Evolutionary conservation across 441 rosid genomes (phyloP), one percentile per base, ranked within the genome.

Genomic region (Corymbia citriodora): DNA sequence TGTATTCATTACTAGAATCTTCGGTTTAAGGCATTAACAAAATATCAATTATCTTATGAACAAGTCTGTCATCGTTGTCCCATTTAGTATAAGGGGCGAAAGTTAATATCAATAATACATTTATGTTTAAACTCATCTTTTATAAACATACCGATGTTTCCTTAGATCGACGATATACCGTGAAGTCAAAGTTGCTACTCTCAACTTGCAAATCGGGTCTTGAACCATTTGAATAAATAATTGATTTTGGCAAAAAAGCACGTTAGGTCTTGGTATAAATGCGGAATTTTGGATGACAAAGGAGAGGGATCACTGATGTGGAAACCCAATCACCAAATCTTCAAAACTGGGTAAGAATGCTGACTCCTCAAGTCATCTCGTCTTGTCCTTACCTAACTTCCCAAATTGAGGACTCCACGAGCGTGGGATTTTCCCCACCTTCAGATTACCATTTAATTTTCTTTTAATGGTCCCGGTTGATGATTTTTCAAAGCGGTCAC

Each of bases 1-100:
- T 27, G 6, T 40, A 12, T 8, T 40, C 10, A 8, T 23, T 3
- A 48, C n/a, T 23, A 79, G 10, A 48, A 23, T 79, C n/a, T 79
- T 40, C 3, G 7, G 5, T 79, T 79, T 45, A 79, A 79, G 52
- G 1, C n/a, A 7, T 23, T 5, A 25, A 23, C 6, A 0, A 23
- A 79, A 18, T 14, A 1, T 1, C 9, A 12, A 45, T 40, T 45
- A 4, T 2, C 9, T 45, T 3, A 1, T 74, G 9, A 5, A 21
- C 1, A 2, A 7, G 9, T 23, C 4, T 74, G 13, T 21, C 29
- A 6, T 21, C 2, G 3, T 21, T 19, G 14, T 36, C 14, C 9
- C 16, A 74, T 74, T 19, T 11, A 13, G 10, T 7, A 29, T 14
- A 10, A 12, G 16, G 0, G n/a, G 1, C 3, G 29, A 74, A 74